Base-by-base conservation (phyloP, 257 asterid species). In the Jacaranda mimosifolia region DNA sequence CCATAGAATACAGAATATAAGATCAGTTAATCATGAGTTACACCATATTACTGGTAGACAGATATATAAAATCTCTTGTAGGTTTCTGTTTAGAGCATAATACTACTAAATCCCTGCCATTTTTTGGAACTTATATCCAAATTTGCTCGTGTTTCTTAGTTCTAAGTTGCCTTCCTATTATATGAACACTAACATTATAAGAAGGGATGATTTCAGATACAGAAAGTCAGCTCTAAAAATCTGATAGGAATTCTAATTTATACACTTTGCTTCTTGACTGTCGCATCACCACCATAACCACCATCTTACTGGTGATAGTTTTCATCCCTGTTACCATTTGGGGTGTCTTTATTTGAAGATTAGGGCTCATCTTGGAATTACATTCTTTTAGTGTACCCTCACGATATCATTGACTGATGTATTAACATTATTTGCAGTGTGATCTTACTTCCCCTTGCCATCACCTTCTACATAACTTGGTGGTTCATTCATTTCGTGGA, bases 391-490 rank as follows among this genome's bases (percentile, higher is more conserved):
- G 35, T 9, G 18, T 77, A 59, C 65, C 7, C 45, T 72, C 12
- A 0, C 18, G 18, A 55, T 51, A 46, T 45, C 66, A 63, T 21
- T 42, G 32, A 39, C 58, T 71, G n/a, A 68, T 67, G 67, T 6
- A 53, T 71, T 69, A 56, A 49, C 39, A 56, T 74, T 36, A 13
- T 81, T 46, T 87, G 89, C 95, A 91, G 97, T 75, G 97, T 91
- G 70, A 89, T 92, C 78, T 83, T 92, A 72, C 86, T 91, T 72
- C 97, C 97, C 7, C 76, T 92, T 18, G 97, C 97, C 82, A 83
- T 91, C 82, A 92, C 97, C 71, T 92, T 92, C 87, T 92, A 90
- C 55, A 40, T 83, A 73, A 92, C 97, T 38, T 89, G 97, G 97
- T 86, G 94, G 90, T 89, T 92, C 84, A 88, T 92, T 74, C 91